phyloP scores from a whole-genome alignment of 305 asterid genomes.

The Ruellia speciosa region DNA sequence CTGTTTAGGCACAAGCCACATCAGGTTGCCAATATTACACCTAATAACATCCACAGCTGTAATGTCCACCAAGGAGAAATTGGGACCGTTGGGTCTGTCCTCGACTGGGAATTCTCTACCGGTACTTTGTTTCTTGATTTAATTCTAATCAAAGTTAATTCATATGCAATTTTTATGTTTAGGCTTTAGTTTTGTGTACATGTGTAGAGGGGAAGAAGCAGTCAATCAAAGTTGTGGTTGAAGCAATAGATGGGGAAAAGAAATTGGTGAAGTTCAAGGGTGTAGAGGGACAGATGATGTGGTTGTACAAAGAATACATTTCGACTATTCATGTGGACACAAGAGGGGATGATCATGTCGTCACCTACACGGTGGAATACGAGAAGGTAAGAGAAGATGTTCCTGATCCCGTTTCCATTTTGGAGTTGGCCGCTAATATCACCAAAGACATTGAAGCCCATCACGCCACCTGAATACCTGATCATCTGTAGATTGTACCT shows the following conservation, averaged over 20 bases:
- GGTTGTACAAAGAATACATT: slow-evolving; percentile 32
- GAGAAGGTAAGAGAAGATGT: slow-evolving; percentile 31
- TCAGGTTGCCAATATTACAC: neutral
- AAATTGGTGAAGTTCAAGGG: slow-evolving; percentile 38
- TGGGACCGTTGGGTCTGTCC: neutral
- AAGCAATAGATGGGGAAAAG: slow-evolving; percentile 36
- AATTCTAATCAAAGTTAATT: no score
- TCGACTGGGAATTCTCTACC: neutral
- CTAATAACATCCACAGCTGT: neutral
- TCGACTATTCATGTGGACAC: slow-evolving; percentile 29
- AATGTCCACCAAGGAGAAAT: neutral
- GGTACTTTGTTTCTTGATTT: neutral
- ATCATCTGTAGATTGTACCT: no score
- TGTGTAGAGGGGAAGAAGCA: slow-evolving; percentile 22
- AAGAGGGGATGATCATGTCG: neutral
- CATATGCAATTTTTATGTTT: no score
- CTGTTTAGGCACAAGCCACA: slow-evolving; percentile 7
- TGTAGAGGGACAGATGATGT: slow-evolving; percentile 42
- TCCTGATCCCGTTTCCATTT: slow-evolving; percentile 16
- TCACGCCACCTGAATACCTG: neutral
- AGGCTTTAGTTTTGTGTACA: no score
- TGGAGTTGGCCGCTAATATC: neutral
- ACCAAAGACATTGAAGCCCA: neutral
- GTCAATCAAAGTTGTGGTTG: slow-evolving; percentile 40
- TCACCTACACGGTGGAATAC: slow-evolving; percentile 21